phyloP scores from a whole-genome alignment of 1,284 basidiomycete genomes.

The Leccinum solheimii region DNA sequence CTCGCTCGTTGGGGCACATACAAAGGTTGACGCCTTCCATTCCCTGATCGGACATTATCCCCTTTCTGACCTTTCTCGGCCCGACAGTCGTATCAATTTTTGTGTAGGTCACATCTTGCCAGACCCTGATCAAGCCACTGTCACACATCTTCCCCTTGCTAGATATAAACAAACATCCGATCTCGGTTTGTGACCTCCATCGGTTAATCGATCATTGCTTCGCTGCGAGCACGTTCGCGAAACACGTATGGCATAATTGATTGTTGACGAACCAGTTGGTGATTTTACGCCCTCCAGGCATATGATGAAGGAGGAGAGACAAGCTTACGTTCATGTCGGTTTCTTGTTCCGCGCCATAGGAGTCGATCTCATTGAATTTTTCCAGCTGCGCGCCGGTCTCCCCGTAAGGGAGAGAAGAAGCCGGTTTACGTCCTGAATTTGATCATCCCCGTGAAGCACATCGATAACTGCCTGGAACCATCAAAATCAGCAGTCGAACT shows the following conservation, averaged over 20 bases:
- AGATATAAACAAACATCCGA: slow-evolving; percentile 84
- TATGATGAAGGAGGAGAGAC: slow-evolving; percentile 61
- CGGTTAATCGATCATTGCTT: slow-evolving; percentile 68
- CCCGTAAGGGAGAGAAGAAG: slow-evolving; percentile 72
- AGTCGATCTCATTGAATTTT: slow-evolving; percentile 15
- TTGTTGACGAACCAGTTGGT: neutral
- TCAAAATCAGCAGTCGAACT: slow-evolving; percentile 69
- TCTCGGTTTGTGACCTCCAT: slow-evolving; percentile 70
- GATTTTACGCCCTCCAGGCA: slow-evolving; percentile 43
- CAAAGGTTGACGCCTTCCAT: slow-evolving; percentile 54
- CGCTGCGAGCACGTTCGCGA: slow-evolving; percentile 64
- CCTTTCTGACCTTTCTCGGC: slow-evolving; percentile 19
- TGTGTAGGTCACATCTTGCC: slow-evolving; percentile 56
- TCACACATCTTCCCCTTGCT: slow-evolving; percentile 3
- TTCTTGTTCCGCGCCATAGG: slow-evolving; percentile 9
- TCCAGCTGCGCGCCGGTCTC: slow-evolving; percentile 62
- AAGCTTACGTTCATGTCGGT: slow-evolving; percentile 46
- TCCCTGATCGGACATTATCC: slow-evolving; percentile 15
- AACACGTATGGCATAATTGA: slow-evolving; percentile 51
- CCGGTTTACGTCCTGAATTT: slow-evolving; percentile 83
- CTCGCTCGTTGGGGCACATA: slow-evolving; percentile 70
- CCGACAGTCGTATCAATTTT: slow-evolving; percentile 72
- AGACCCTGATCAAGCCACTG: slow-evolving; percentile 7
- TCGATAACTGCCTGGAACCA: slow-evolving; percentile 81
- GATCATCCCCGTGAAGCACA: slow-evolving; percentile 56